Conservation (phyloP, 2,329 filamentous ascomycete genomes). For the Cladosporium sp. region DNA sequence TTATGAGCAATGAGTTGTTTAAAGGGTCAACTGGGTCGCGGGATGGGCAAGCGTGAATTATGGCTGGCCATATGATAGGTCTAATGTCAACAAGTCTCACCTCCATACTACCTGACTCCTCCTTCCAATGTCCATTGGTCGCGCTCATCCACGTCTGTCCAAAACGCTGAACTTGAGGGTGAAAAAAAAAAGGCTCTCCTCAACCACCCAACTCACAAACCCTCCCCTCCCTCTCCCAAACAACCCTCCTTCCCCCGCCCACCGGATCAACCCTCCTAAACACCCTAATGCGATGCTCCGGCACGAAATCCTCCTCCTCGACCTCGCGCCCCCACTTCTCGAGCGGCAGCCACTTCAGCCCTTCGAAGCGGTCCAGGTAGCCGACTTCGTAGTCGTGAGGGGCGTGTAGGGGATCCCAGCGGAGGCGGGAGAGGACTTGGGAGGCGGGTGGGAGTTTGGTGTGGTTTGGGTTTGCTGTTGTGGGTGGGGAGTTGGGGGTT, state of each 20-base stretch:
- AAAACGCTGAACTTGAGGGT: no score
- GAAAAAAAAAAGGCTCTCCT: no score
- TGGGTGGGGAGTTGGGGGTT: no score
- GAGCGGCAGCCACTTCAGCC: slow-evolving; percentile 43
- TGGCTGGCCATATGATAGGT: no score
- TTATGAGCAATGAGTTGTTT: not conserved
- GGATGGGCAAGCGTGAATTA: no score
- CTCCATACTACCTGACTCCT: no score
- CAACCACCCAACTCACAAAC: slow-evolving; percentile 1
- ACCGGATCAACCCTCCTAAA: slow-evolving; percentile 39
- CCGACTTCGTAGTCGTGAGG: slow-evolving; percentile 47
- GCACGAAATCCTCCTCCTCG: slow-evolving; percentile 55
- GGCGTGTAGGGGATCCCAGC: slow-evolving; percentile 46
- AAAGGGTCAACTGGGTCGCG: no score
- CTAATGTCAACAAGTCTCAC: no score
- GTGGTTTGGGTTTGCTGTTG: no score
- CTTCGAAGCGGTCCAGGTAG: slow-evolving; percentile 49
- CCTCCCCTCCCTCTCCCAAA: slow-evolving; percentile 45
- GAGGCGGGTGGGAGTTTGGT: slow-evolving; percentile 9
- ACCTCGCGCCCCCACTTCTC: slow-evolving; percentile 48
- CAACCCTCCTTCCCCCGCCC: slow-evolving; percentile 30
- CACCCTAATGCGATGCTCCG: slow-evolving; percentile 50
- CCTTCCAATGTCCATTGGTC: no score
- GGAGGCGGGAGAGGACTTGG: slow-evolving; percentile 28
- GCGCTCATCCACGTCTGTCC: no score